Conservation (phyloP, 2,329 filamentous ascomycete species). For the Paecilomyces sp. region DNA sequence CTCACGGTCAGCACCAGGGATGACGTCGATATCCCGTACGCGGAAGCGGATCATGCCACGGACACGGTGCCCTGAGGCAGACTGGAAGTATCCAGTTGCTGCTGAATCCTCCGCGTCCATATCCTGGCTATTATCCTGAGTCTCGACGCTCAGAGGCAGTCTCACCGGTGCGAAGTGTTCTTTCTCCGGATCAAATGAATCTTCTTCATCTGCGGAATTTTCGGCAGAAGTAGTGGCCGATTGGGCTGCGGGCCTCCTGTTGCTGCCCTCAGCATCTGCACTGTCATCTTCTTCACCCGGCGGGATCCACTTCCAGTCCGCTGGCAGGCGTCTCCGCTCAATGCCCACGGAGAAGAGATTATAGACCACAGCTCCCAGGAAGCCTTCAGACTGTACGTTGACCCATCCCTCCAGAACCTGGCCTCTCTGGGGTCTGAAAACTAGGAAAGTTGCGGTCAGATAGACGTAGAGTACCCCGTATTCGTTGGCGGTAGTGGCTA, state of each 20-base stretch:
- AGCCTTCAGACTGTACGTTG: conserved; percentile 80
- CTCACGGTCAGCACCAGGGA: conserved; percentile 61
- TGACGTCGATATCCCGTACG: conserved; percentile 72
- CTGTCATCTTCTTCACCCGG: conserved; percentile 33
- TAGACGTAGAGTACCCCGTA: conserved; percentile 82
- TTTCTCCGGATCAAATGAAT: conserved; percentile 24
- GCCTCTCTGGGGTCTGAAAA: conserved; percentile 71
- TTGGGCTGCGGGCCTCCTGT: conserved; percentile 1
- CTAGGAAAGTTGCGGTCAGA: conserved; percentile 77
- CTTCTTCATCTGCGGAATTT: conserved; percentile 5
- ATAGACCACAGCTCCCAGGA: conserved; percentile 82
- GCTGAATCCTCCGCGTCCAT: conserved; percentile 33
- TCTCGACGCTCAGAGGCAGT: conserved; percentile 20
- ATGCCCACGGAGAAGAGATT: conserved; percentile 90
- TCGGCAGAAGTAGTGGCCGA: conserved; percentile 16
- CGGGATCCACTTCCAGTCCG: conserved; percentile 72
- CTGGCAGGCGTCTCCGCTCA: conserved; percentile 66
- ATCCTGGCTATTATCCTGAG: conserved; percentile 18
- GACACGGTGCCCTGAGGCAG: conserved; percentile 62
- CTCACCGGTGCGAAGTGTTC: conserved; percentile 28
- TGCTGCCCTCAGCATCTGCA: conserved; percentile 3
- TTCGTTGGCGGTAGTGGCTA: conserved; percentile 57
- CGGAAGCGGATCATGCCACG: conserved; percentile 66
- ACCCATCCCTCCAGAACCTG: conserved; percentile 72
- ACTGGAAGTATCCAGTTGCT: conserved; percentile 67